Evolutionary conservation across 352 stramenopile genomes (phyloP).

Genomic region (Pythium chondricola): DNA sequence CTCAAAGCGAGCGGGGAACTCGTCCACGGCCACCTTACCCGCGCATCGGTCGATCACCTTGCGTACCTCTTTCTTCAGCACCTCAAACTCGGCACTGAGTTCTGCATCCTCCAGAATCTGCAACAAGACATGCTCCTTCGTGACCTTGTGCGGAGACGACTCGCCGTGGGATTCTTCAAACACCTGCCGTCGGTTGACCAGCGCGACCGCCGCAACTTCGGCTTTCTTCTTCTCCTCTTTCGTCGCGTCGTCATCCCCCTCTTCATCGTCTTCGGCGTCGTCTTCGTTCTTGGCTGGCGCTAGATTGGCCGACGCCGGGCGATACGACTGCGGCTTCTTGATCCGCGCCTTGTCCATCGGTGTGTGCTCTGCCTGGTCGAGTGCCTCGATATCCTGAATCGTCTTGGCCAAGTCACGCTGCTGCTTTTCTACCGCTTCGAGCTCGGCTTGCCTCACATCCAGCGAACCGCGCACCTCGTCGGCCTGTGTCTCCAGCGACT

Average conservation of each 20-base stretch:
- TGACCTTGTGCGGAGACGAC: conserved; percentile 9
- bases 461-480: conserved; percentile 8
- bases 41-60: conserved; percentile 64
- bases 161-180: conserved; percentile 34
- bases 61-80: conserved; percentile 64
- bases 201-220: neutral
- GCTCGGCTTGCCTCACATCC: conserved; percentile 11
- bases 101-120: conserved; percentile 37
- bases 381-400: conserved; percentile 53
- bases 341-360: conserved; percentile 56
- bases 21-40: conserved; percentile 37
- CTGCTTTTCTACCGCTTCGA: conserved; percentile 18
- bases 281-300: conserved; percentile 1
- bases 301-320: conserved; percentile 24
- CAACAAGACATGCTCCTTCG: conserved; percentile 46
- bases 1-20: conserved; percentile 48
- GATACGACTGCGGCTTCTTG: conserved; percentile 33
- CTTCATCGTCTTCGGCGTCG: conserved; percentile 11
- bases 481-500: conserved; percentile 13
- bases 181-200: conserved; percentile 29
- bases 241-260: conserved; percentile 10
- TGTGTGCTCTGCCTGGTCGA: conserved; percentile 48
- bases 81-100: conserved; percentile 40
- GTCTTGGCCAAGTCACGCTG: conserved; percentile 39
- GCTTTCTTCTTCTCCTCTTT: conserved; percentile 10